Base-by-base conservation (phyloP, 108 stramenopile genomes). In the Thalassiosira profunda region DNA sequence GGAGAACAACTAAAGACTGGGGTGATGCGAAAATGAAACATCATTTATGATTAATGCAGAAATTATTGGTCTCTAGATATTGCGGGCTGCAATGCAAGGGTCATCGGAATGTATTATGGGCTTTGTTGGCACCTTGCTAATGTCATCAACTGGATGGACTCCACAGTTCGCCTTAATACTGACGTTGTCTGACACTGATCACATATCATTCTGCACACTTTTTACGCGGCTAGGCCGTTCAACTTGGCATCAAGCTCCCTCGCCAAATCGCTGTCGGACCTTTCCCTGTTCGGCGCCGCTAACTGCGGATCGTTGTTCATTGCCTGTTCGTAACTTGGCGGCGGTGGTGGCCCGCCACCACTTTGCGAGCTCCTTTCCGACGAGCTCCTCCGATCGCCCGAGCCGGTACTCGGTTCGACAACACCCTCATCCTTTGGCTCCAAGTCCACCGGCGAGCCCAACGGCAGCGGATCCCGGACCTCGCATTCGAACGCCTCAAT, bases 241-340 rank as follows among this genome's bases (percentile, higher is more conserved):
- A 95, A 63, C 69, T 82, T 70, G 33, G 80, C 83, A 25, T 93
- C 87, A 14, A 96, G 67, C 56, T 92, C 86, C 30, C 84, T 59
- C 18, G 92, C 91, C 36, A 96, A 61, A 57, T 94, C 91, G 66
- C 84, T 81, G 65, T 94, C 92, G 2, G 85, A 83, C 30, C 87
- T 77, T 60, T 86, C 60, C n/a, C 63, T 36, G 7, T 40, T 34
- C 18, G 70, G 40, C 5, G 62, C 34, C 34, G 53, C 15, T 8
- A 26, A 21, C 14, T 31, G 52, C 21, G 34, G 20, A 52, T 64
- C 55, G 43, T 47, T 58, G n/a, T 30, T 63, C 54, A 77, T 58
- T 40, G 60, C 54, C 31, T 54, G 38, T 8, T 63, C 58, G 29
- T 69, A 77, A 45, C 67, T 77, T 5, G 76, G 76, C 15, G 76